These are phyloP conservation scores for Saccharum spontaneum DNA, from an alignment of 176 grass and related monocot species.

Conservation along the genomic window DNA sequence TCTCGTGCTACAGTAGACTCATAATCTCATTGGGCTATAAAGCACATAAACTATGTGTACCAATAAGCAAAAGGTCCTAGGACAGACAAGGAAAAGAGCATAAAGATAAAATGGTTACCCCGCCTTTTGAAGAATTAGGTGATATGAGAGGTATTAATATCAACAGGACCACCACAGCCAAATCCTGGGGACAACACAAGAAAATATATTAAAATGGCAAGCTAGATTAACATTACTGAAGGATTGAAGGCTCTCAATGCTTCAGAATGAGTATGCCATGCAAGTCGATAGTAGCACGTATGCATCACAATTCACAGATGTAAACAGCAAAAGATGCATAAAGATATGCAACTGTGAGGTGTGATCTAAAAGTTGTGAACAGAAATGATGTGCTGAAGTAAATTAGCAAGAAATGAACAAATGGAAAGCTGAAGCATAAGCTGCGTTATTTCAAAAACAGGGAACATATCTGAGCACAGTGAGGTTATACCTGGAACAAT, in stretches of 20 bases:
- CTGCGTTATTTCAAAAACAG: constrained; percentile 7
- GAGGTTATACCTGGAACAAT: constrained; percentile 79
- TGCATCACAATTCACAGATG: constrained; percentile 7
- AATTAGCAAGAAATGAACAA: constrained; percentile 19
- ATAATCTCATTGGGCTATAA: background rate
- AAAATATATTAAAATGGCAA: constrained; percentile 32
- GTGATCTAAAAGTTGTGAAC: constrained; percentile 1
- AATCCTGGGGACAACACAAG: constrained; percentile 58
- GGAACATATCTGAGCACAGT: background rate
- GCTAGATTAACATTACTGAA: constrained; percentile 22
- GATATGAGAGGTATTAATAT: constrained; percentile 97
- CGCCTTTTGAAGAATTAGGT: constrained; percentile 99
- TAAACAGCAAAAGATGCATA: background rate
- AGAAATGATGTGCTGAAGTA: background rate
- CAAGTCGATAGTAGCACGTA: background rate
- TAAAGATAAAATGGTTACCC: constrained; percentile 70
- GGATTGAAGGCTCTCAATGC: background rate
- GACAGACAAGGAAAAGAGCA: background rate
- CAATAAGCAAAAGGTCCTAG: constrained; percentile 25
- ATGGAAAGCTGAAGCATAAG: constrained; percentile 23
- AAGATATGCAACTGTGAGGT: background rate
- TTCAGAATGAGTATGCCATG: background rate
- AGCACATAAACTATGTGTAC: constrained; percentile 11
- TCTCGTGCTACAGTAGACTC: background rate
- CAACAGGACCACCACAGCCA: constrained; percentile 96